These are phyloP conservation scores for Floccularia luteovirens DNA, from an alignment of 768 basidiomycete genomes.

Conservation along the genomic window DNA sequence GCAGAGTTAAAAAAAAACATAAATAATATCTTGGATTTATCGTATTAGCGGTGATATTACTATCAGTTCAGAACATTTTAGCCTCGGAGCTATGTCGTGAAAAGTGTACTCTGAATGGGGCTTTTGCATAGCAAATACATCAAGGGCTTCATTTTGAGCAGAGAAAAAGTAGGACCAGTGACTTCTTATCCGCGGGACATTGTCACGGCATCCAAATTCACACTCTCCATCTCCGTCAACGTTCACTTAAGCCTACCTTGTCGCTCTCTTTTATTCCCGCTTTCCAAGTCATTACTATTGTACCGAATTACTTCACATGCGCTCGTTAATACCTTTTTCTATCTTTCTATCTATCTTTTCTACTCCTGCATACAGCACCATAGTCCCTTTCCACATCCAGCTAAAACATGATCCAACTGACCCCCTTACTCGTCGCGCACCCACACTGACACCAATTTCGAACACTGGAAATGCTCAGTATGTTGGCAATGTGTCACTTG, in stretches of 20 bases:
- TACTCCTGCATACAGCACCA: constrained; percentile 25
- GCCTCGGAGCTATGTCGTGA: too few species aligned
- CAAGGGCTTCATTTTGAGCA: too few species aligned
- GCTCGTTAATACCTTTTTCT: constrained; percentile 34
- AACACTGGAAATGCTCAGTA: constrained; percentile 73
- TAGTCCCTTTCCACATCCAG: constrained; percentile 30
- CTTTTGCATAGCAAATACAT: too few species aligned
- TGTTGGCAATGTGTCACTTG: constrained; percentile 63
- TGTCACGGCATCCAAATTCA: constrained; percentile 7
- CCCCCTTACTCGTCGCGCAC: constrained; percentile 19
- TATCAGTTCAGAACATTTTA: too few species aligned
- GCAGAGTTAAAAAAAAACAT: too few species aligned
- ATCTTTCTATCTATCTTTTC: constrained; percentile 31
- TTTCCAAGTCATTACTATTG: constrained; percentile 12
- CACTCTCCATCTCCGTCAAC: constrained; percentile 8
- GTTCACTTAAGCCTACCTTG: constrained; percentile 13
- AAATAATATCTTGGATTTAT: too few species aligned
- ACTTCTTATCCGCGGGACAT: background rate
- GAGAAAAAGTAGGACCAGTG: background rate
- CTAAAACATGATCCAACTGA: constrained; percentile 13
- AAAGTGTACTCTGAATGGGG: too few species aligned
- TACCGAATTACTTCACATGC: constrained; percentile 19
- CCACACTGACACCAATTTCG: constrained; percentile 33
- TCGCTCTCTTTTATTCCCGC: constrained; percentile 9
- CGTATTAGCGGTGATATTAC: too few species aligned